Evolutionary conservation across 2,329 filamentous ascomycete genomes (phyloP).

Genomic region (Alternaria arborescens): DNA sequence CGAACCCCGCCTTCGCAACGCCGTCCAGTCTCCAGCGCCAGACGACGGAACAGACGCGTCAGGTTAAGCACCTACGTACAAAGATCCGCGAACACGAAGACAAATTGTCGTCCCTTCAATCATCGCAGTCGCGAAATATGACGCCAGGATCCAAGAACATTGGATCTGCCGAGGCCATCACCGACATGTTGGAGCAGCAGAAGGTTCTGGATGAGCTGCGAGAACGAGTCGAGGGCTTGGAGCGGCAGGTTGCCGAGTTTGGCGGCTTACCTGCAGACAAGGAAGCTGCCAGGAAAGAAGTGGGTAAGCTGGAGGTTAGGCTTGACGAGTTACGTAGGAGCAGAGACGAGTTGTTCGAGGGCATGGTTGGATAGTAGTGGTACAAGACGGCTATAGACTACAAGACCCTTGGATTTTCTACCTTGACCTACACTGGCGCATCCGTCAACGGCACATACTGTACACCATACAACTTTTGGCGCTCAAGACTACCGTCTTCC

Average conservation of each 20-base stretch:
- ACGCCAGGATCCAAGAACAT: constrained; percentile 44
- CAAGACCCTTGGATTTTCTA: constrained; percentile 1
- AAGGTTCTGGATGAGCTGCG: constrained; percentile 68
- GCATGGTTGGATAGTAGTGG: constrained; percentile 63
- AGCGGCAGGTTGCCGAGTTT: constrained; percentile 71
- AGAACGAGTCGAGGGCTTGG: constrained; percentile 66
- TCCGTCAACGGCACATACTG: constrained; percentile 81
- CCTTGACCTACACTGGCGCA: constrained; percentile 57
- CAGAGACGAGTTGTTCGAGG: constrained; percentile 79
- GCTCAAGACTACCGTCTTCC: constrained; percentile 65
- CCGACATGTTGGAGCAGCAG: constrained; percentile 68
- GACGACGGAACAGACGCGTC: constrained; percentile 78
- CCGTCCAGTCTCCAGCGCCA: constrained; percentile 68
- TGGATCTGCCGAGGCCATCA: constrained; percentile 61
- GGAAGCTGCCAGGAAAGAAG: constrained; percentile 72
- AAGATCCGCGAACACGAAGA: constrained; percentile 72
- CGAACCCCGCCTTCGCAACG: constrained; percentile 51
- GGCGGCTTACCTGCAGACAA: constrained; percentile 76
- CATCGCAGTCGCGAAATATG: constrained; percentile 29
- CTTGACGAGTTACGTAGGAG: constrained; percentile 67
- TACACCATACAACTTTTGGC: constrained; percentile 70
- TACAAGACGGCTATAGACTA: constrained; percentile 6
- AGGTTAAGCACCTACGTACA: constrained; percentile 70
- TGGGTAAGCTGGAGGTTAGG: constrained; percentile 72
- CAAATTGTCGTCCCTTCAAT: constrained; percentile 50